phyloP scores from a whole-genome alignment of 768 basidiomycete species.

The Postia placenta region DNA sequence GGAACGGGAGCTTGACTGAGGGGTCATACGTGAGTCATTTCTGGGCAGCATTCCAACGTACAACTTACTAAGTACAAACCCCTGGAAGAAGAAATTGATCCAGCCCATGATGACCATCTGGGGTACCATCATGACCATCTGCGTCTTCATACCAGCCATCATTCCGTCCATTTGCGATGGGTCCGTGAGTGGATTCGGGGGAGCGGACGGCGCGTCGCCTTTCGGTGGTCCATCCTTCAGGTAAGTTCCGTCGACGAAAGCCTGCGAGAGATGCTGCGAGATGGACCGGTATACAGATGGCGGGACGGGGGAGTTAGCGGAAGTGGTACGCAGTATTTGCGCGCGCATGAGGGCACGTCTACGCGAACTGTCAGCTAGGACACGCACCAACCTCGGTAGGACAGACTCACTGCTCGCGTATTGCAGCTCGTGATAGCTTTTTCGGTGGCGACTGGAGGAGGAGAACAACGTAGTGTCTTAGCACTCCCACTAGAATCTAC shows the following conservation, averaged over 20 bases:
- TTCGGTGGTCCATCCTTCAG: slow-evolving; percentile 82
- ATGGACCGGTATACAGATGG: slow-evolving; percentile 66
- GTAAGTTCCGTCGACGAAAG: slow-evolving; percentile 71
- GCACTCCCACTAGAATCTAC: slow-evolving; percentile 87
- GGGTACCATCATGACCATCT: slow-evolving; percentile 98
- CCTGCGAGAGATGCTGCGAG: slow-evolving; percentile 65
- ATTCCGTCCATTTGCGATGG: slow-evolving; percentile 94
- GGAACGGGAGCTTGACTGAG: slow-evolving; percentile 93
- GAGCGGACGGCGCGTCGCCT: slow-evolving; percentile 42
- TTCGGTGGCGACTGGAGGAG: slow-evolving; percentile 83
- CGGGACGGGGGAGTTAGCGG: slow-evolving; percentile 77
- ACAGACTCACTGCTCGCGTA: slow-evolving; percentile 85
- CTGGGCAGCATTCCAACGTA: background rate
- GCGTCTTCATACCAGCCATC: slow-evolving; percentile 99
- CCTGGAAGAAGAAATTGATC: slow-evolving; percentile 99
- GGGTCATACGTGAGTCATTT: background rate
- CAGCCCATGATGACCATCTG: slow-evolving; percentile 99
- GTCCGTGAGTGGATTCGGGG: slow-evolving; percentile 84
- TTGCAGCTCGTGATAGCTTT: slow-evolving; percentile 65
- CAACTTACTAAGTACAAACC: slow-evolving; percentile 90
- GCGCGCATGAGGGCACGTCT: slow-evolving; percentile 79
- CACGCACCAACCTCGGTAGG: background rate
- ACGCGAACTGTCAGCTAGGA: slow-evolving; percentile 5
- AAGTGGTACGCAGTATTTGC: slow-evolving; percentile 76
- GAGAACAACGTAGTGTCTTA: slow-evolving; percentile 87